A percentile compares a stretch with the other conserved stretches of the same genome.
phyloP scores from a whole-genome alignment of 768 basidiomycete genomes.

The Erythrobasidium yunnanense region DNA sequence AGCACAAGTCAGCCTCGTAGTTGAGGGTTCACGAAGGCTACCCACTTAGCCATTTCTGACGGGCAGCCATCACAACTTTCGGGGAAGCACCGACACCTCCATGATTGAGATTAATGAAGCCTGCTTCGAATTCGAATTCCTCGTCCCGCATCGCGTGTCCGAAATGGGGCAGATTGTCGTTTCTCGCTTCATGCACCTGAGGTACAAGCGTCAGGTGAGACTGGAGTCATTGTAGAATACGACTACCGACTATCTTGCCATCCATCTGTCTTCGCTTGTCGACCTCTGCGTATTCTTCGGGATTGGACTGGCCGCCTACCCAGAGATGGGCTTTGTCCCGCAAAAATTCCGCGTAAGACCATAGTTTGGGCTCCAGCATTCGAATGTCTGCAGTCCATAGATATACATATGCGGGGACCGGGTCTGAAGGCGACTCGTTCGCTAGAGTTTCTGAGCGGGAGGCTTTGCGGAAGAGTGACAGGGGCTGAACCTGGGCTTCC shows the following conservation, averaged over 20 bases:
- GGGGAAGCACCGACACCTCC: constrained; percentile 32
- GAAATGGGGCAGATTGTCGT: background rate
- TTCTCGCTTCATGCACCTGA: background rate
- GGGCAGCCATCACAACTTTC: constrained; percentile 9
- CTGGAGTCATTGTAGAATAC: too few species aligned
- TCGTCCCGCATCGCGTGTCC: constrained; percentile 29
- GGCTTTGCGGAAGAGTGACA: constrained; percentile 45
- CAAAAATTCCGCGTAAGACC: constrained; percentile 76
- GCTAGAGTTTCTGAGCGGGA: constrained; percentile 45
- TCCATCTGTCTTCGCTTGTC: constrained; percentile 48
- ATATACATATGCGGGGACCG: constrained; percentile 59
- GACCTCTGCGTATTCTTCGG: constrained; percentile 48
- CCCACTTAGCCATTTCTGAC: constrained; percentile 1
- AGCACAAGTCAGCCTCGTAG: background rate
- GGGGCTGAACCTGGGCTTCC: constrained; percentile 50
- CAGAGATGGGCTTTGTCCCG: constrained; percentile 65
- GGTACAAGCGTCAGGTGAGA: too few species aligned
- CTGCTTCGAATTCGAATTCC: constrained; percentile 30
- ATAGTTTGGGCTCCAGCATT: constrained; percentile 52
- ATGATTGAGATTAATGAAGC: constrained; percentile 32
- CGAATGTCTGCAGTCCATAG: constrained; percentile 50
- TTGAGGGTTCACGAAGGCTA: too few species aligned
- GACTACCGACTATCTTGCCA: constrained; percentile 32
- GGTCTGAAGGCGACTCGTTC: constrained; percentile 26
- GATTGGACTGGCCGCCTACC: constrained; percentile 47